Base-by-base conservation (phyloP, 108 stramenopile genomes). In the Skeletonema marinoi region DNA sequence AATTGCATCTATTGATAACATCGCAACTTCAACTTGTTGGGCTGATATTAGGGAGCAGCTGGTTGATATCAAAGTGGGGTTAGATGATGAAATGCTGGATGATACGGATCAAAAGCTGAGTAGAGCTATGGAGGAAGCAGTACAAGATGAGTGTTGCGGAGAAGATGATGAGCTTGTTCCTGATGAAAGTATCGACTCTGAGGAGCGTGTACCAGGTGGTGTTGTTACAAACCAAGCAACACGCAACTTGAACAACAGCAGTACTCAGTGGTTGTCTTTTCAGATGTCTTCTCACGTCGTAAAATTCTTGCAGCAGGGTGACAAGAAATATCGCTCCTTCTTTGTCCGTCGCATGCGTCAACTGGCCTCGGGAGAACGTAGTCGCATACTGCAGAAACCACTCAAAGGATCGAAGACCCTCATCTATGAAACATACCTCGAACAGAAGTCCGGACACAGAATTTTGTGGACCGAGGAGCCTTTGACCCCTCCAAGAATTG, bases 391-490 rank as follows among this genome's bases (percentile, higher is more conserved):
- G 1, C 72, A 64, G 9, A 89, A 89, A 46, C 70, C 67, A 3
- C 68, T 89, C 62, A 82, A 63, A 42, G 88, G 88, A 44, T 71
- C 60, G n/a, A 75, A 82, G 46, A 66, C 42, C 16, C 66, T 73
- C 16, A 85, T 88, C 21, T 87, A 65, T 16, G 84, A 89, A 64
- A 87, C 86, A 9, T 87, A 89, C 59, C 46, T 89, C 29, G 86
- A 87, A 32, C 81, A 85, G 67, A 86, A 86, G 31, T 78, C 76
- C 19, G 87, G 85, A 9, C 62, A 70, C 13, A 72, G 88, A 6
- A 88, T 88, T 31, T 30, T 88, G 12, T 88, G 85, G 83, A 84
- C 83, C 14, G 83, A 86, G n/a, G 67, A 64, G 44, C 25, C 25
- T 25, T 25, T 25, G 0, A 0, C 25, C 25, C 25, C 25, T 25